These are phyloP conservation scores for Umbelopsis sp. DNA, from an alignment of 192 early-diverging fungal species.

Conservation along the genomic window DNA sequence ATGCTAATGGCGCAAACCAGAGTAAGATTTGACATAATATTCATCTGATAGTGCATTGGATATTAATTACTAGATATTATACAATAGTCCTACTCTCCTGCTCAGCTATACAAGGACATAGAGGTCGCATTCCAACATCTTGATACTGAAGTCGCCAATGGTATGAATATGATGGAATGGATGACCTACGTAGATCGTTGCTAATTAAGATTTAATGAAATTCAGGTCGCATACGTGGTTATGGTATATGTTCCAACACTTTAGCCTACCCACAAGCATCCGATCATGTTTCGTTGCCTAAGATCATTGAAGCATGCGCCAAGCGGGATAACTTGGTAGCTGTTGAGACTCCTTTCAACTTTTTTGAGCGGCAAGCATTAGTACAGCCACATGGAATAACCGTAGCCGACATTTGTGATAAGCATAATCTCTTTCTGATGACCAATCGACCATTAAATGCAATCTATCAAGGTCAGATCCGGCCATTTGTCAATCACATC, in stretches of 20 bases:
- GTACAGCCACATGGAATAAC: constrained; percentile 22
- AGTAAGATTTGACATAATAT: not conserved
- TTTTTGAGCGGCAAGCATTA: constrained; percentile 69
- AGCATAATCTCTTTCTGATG: constrained; percentile 60
- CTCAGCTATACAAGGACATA: constrained; percentile 61
- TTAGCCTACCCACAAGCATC: constrained; percentile 54
- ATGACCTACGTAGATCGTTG: not conserved
- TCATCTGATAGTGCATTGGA: not conserved
- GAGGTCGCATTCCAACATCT: constrained; percentile 58
- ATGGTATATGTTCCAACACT: constrained; percentile 72
- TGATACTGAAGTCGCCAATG: constrained; percentile 59
- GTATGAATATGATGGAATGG: not conserved
- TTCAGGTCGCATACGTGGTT: constrained; percentile 61
- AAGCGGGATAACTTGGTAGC: constrained; percentile 55
- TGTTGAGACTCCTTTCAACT: constrained; percentile 72
- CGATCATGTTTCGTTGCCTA: constrained; percentile 62
- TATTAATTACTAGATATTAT: not conserved
- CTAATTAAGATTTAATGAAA: not conserved
- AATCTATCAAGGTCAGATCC: constrained; percentile 57
- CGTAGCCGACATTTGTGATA: constrained; percentile 32
- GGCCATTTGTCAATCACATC: constrained; percentile 52
- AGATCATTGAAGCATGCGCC: constrained; percentile 43
- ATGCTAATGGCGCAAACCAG: constrained; percentile 57
- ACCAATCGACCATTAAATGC: constrained; percentile 74
- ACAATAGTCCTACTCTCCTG: not conserved